These are phyloP conservation scores for Paecilomyces formosus DNA, from an alignment of 2,329 filamentous ascomycete species.

Conservation along the genomic window DNA sequence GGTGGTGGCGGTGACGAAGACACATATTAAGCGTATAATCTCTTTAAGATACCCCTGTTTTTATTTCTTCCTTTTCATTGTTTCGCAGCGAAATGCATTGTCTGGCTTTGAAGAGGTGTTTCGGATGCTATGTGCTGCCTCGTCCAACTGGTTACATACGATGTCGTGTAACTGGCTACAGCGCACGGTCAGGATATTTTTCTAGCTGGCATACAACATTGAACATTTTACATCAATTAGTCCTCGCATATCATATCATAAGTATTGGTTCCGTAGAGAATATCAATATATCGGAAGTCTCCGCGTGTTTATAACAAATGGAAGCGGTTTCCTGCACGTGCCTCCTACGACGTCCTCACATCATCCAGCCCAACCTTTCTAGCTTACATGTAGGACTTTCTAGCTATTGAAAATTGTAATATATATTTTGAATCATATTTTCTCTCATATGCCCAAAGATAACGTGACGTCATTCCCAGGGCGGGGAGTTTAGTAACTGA, in stretches of 20 bases:
- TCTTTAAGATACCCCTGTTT: constrained; percentile 20
- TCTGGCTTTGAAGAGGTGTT: background rate
- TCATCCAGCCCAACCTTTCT: background rate
- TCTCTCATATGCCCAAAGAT: background rate
- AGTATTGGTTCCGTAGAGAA: too few species aligned
- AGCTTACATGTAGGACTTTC: background rate
- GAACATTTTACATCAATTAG: background rate
- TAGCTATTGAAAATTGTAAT: background rate
- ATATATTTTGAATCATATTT: background rate
- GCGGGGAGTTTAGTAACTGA: background rate
- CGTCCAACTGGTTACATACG: too few species aligned
- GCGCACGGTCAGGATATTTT: background rate
- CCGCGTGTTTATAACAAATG: too few species aligned
- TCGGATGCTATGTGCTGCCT: background rate
- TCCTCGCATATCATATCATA: too few species aligned
- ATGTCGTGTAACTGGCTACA: background rate
- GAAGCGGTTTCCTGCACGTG: too few species aligned
- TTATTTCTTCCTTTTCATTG: constrained; percentile 9
- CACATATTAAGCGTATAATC: constrained; percentile 22
- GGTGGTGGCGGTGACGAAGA: constrained; percentile 46
- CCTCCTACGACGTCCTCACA: background rate
- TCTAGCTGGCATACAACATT: background rate
- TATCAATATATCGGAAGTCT: too few species aligned
- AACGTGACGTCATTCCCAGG: background rate
- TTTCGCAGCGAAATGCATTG: background rate